Base-by-base conservation (phyloP, 805 yeast species). In the Wickerhamomyces silvicola region DNA sequence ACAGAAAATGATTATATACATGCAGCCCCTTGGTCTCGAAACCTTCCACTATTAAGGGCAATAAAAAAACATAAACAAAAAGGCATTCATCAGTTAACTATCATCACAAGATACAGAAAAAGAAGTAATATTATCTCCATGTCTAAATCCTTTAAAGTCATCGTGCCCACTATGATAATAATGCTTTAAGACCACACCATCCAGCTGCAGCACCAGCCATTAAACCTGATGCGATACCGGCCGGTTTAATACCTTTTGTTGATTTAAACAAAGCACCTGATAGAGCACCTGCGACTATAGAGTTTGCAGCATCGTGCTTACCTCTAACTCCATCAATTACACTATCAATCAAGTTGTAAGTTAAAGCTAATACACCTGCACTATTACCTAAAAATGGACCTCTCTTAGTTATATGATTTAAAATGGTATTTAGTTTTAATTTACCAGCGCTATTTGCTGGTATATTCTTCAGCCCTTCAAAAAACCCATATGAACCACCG, bases 371-470 rank as follows among this genome's bases (percentile, higher is more conserved):
- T 14, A 87, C 94, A 64, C 97, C 98, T 11, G 95, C 94, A 32
- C 81, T 78, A 66, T 92, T 92, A 48, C 97, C 98, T 54, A 90
- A 62, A 60, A 76, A 90, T 15, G 98, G 98, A 39, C 98, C 98
- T 59, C 95, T 78, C 54, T 86, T 82, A 24, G 98, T 92, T 51
- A 92, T 72, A 54, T 85, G 84, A 68, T 92, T 92, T 50, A 92
- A 73, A 27, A 92, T 69, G 8, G 96, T 87, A 68, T 92, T 92
- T 42, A 88, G 68, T 57, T 84, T 79, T 57, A 92, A 70, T 57
- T 81, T 84, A 34, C 83, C 77, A 10, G 95, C 77, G 20, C 88
- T 76, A 38, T 74, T 69, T 27, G 78, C 72, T 25, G 94, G 92
- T 34, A 92, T 68, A 56, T 77, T 76, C 40, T 71, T 70, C 35